Conservation (phyloP, 139 green algal genomes). For the Helicosporidium sp. region DNA sequence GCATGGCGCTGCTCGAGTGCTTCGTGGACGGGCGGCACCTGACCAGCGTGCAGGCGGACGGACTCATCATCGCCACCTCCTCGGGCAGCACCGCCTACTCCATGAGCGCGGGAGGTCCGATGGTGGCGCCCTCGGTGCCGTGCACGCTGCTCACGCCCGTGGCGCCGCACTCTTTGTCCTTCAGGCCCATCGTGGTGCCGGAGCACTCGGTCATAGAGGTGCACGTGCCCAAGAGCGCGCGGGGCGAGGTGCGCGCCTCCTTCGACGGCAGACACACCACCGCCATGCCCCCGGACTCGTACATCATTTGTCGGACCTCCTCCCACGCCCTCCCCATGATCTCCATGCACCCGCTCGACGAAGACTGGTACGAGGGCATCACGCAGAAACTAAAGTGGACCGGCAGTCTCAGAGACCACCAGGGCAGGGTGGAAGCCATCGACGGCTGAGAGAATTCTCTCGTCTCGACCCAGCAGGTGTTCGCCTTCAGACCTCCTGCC, state of each 20-base stretch:
- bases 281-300: conserved; percentile 32
- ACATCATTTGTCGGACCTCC: conserved; percentile 41
- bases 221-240: conserved; percentile 24
- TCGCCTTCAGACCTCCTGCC: no score
- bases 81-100: conserved; percentile 69
- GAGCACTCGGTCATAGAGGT: conserved; percentile 54
- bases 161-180: conserved; percentile 60
- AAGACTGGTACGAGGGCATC: conserved; percentile 67
- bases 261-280: conserved; percentile 58
- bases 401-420: conserved; percentile 14
- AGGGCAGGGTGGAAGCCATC: no score
- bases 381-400: conserved; percentile 73
- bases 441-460: no score
- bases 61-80: conserved; percentile 70
- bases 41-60: conserved; percentile 60
- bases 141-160: conserved; percentile 73
- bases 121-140: conserved; percentile 68
- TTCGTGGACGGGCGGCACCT: conserved; percentile 62
- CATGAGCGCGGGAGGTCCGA: conserved; percentile 60
- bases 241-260: conserved; percentile 16
- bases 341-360: conserved; percentile 48
- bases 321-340: conserved; percentile 57
- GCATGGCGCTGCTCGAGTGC: conserved; percentile 46
- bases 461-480: no score
- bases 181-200: conserved; percentile 62